These are phyloP conservation scores for Fusarium proliferatum DNA, from an alignment of 2,329 filamentous ascomycete genomes.

Conservation along the genomic window DNA sequence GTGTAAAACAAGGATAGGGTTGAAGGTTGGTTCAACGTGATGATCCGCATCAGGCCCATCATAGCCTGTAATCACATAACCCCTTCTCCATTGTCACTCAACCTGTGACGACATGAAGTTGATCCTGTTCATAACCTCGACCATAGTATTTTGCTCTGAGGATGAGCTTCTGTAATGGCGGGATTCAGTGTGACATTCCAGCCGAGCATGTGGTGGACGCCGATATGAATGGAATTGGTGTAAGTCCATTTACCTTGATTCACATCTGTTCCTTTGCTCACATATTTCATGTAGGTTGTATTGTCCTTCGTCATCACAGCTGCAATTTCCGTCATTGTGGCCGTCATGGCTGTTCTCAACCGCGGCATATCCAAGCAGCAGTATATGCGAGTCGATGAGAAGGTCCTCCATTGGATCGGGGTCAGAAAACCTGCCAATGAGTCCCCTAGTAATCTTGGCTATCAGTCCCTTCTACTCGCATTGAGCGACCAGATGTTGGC, in stretches of 20 bases:
- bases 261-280: neutral
- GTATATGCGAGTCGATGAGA: slow-evolving; percentile 25
- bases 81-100: neutral
- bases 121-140: neutral
- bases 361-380: slow-evolving; percentile 20
- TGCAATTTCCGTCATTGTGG: slow-evolving; percentile 11
- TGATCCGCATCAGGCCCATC: slow-evolving; percentile 8
- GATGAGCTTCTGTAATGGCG: slow-evolving; percentile 10
- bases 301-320: slow-evolving; percentile 19
- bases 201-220: slow-evolving; percentile 16
- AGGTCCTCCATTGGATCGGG: slow-evolving; percentile 7
- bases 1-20: slow-evolving; percentile 18
- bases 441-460: slow-evolving; percentile 20
- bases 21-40: neutral
- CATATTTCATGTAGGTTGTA: slow-evolving; percentile 5
- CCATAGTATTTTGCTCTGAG: neutral
- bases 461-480: slow-evolving; percentile 23
- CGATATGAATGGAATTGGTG: slow-evolving; percentile 33
- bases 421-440: slow-evolving; percentile 12
- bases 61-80: neutral
- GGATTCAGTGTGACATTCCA: neutral
- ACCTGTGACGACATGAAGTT: neutral
- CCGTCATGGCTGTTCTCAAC: slow-evolving; percentile 12
- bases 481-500: slow-evolving; percentile 33
- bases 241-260: neutral